Evolutionary conservation across 1,284 basidiomycete species (phyloP).

Genomic region (Microbotryum saponariae): DNA sequence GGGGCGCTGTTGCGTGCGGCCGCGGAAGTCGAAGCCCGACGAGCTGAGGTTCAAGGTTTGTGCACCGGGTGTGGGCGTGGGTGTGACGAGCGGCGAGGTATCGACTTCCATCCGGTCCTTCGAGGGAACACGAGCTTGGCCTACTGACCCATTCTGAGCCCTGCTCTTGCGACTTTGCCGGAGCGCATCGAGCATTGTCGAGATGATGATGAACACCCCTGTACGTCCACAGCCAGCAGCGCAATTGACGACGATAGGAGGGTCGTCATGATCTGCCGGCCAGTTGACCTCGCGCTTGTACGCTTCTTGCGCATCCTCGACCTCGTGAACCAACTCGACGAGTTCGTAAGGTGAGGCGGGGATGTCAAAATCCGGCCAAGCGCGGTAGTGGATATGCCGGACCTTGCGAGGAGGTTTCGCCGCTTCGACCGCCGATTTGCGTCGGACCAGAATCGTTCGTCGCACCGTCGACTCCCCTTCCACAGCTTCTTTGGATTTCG

Average conservation of each 20-base stretch:
- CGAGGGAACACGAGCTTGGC: no score
- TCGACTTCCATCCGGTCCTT: slow-evolving; percentile 25
- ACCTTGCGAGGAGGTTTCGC: slow-evolving; percentile 41
- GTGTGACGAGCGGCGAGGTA: background rate
- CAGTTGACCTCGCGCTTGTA: slow-evolving; percentile 43
- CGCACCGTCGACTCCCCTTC: slow-evolving; percentile 24
- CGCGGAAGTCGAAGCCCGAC: background rate
- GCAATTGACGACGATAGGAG: slow-evolving; percentile 45
- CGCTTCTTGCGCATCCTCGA: slow-evolving; percentile 53
- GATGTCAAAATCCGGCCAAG: slow-evolving; percentile 91
- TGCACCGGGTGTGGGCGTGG: background rate
- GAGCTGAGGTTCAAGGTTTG: background rate
- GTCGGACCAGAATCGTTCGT: slow-evolving; percentile 16
- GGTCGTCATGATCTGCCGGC: slow-evolving; percentile 30
- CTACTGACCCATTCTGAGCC: background rate
- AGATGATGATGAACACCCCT: slow-evolving; percentile 81
- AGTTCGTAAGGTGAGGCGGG: slow-evolving; percentile 70
- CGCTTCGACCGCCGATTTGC: slow-evolving; percentile 5
- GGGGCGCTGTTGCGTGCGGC: background rate
- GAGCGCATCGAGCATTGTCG: slow-evolving; percentile 73
- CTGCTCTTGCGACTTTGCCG: slow-evolving; percentile 48
- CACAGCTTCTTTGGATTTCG: background rate
- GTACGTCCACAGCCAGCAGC: slow-evolving; percentile 88
- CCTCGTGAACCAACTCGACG: slow-evolving; percentile 58
- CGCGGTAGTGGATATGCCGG: slow-evolving; percentile 76